phyloP scores from a whole-genome alignment of 2,329 filamentous ascomycete genomes.

The Orbilia brochopaga region DNA sequence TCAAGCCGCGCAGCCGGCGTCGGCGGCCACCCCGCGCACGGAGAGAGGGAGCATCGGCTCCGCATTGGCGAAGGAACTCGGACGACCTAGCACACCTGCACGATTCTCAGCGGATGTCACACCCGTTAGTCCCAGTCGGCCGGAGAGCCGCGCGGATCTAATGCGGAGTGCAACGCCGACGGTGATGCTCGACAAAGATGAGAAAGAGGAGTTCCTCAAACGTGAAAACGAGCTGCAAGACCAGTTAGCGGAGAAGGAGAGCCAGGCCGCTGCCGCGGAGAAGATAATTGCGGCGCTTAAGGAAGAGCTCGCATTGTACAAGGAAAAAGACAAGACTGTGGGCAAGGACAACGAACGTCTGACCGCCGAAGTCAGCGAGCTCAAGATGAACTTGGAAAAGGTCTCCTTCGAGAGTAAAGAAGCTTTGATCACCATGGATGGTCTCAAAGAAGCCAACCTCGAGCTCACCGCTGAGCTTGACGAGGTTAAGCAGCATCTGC shows the following conservation, averaged over 20 bases:
- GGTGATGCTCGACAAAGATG: conserved; percentile 82
- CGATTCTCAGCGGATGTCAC: conserved; percentile 63
- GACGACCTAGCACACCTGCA: conserved; percentile 68
- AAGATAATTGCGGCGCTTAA: conserved; percentile 80
- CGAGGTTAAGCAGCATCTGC: conserved; percentile 91
- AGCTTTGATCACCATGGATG: conserved; percentile 95
- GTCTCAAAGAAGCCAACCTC: conserved; percentile 90
- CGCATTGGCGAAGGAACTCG: conserved; percentile 62
- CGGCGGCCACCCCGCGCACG: conserved; percentile 56
- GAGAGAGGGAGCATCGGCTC: conserved; percentile 52
- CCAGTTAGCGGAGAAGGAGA: conserved; percentile 91
- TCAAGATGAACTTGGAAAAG: conserved; percentile 96
- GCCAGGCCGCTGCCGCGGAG: conserved; percentile 77
- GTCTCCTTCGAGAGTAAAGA: conserved; percentile 96
- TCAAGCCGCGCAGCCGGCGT: conserved; percentile 58
- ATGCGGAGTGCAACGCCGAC: conserved; percentile 54
- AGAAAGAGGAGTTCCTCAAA: conserved; percentile 91
- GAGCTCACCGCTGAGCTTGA: conserved; percentile 92
- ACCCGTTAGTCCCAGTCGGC: conserved; percentile 57
- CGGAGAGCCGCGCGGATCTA: conserved; percentile 60
- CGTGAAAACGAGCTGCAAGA: conserved; percentile 97
- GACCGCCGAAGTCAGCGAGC: conserved; percentile 82
- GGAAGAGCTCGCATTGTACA: conserved; percentile 82
- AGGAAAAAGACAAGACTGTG: conserved; percentile 81
- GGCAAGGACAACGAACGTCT: conserved; percentile 90